These are phyloP conservation scores for Lantana camara DNA, from an alignment of 257 asterid genomes.

Conservation along the genomic window DNA sequence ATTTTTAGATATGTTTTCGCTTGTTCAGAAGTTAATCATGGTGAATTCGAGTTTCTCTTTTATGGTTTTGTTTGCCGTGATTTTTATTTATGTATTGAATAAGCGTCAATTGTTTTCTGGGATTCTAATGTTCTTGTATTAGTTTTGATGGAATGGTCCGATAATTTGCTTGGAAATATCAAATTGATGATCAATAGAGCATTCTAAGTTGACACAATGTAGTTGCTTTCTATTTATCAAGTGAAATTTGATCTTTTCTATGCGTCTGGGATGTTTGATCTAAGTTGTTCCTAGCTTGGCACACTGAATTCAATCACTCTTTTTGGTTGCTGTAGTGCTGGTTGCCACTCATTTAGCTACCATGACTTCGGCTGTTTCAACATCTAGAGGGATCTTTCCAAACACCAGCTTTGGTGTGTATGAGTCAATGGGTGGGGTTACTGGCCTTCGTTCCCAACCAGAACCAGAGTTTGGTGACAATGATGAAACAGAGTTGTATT, in stretches of 20 bases:
- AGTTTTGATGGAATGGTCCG: constrained; percentile 6
- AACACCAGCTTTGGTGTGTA: constrained; percentile 50
- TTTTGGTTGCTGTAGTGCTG: constrained; percentile 40
- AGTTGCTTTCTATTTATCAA: constrained; percentile 1
- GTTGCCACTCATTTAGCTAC: constrained; percentile 47
- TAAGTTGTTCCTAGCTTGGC: constrained; percentile 4
- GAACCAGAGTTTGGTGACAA: constrained; percentile 50
- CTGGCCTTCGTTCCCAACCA: constrained; percentile 48
- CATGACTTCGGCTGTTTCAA: constrained; percentile 65
- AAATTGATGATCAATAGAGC: constrained; percentile 10
- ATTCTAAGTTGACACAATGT: constrained; percentile 11
- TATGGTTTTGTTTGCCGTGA: background rate
- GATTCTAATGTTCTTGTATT: background rate
- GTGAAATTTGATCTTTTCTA: constrained; percentile 19
- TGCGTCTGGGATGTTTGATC: constrained; percentile 11
- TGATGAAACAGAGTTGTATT: constrained; percentile 68
- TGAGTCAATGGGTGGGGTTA: constrained; percentile 45
- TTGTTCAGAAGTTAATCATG: background rate
- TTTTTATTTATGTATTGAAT: constrained; percentile 16
- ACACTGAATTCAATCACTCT: background rate
- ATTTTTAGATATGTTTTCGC: constrained; percentile 16
- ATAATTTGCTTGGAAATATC: background rate
- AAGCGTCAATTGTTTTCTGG: constrained; percentile 7
- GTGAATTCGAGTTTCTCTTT: constrained; percentile 10
- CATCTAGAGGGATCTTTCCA: constrained; percentile 54